Base-by-base conservation (phyloP, 352 stramenopile genomes). In the Phytophthora sansomeana region DNA sequence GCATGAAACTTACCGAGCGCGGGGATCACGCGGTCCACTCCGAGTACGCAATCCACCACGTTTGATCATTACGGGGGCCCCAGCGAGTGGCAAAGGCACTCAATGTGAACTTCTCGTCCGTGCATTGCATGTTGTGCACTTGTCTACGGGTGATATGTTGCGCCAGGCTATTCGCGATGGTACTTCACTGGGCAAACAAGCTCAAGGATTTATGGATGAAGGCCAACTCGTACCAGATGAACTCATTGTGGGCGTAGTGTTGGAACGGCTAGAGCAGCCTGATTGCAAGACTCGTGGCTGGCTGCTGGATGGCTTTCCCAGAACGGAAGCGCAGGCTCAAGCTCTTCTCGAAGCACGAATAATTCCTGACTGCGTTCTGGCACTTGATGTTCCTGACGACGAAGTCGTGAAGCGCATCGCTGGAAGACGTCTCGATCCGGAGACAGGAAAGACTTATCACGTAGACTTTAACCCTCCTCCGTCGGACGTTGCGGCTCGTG, bases 221-320 rank as follows among this genome's bases (percentile, higher is more conserved):
- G 96, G 95, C 4, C 72, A 89, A 58, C 83, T 99, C 4, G 95
- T 99, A 6, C 97, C 97, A 0, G 96, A 99, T 71, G 74, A 97
- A 21, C 77, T 99, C 4, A 98, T 99, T 62, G 92, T 98, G 43
- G 79, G 96, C 41, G 79, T 99, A 16, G 90, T 99, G 4, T 74
- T 98, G 30, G 77, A 89, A 17, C 89, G 97, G 30, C 78, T 98
- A 2, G 63, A 63, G 55, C 74, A 77, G 65, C 79, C 60, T 5
- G 92, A 96, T 47, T 92, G 91, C 59, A 58, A 80, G 16, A 41
- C 78, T 30, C 85, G 82, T 16, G 80, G 98, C 4, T 93, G 85
- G 85, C 82, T 99, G 17, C 74, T 99, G 16, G 97, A 99, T 72
- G 97, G 97, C 0, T 99, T 99, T 69, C 97, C 97, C 21, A 78